Conservation (phyloP, 164 flowering plant species). For the Magnolia sinica region DNA sequence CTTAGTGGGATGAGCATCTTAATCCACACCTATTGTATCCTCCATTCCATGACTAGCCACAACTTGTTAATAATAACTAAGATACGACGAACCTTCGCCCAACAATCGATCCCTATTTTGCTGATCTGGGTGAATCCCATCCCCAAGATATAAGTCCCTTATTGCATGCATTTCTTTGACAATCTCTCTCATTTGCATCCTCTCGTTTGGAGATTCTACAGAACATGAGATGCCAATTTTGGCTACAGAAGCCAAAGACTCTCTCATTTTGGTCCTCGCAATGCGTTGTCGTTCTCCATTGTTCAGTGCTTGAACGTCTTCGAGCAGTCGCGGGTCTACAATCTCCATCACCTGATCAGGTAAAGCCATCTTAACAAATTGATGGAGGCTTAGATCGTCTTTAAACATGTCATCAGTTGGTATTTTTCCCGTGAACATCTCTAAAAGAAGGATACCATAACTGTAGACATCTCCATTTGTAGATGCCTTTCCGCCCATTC, state of each 20-base stretch:
- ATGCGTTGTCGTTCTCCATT: neutral
- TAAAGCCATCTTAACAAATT: conserved; percentile 12
- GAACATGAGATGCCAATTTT: neutral
- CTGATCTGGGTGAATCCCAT: neutral
- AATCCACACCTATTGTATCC: no score
- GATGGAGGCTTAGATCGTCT: conserved; percentile 18
- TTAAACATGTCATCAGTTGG: conserved; percentile 24
- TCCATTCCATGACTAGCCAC: no score
- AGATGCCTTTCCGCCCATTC: conserved; percentile 16
- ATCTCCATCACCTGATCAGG: conserved; percentile 10
- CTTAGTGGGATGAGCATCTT: no score
- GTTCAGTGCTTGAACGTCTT: no score
- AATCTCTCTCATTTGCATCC: conserved; percentile 4
- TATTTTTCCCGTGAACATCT: conserved; percentile 26
- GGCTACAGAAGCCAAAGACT: neutral
- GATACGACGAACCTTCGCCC: no score
- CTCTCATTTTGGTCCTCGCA: neutral
- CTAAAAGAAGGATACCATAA: conserved; percentile 30
- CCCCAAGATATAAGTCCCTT: neutral
- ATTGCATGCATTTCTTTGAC: neutral
- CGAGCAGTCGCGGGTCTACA: neutral
- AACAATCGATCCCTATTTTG: neutral
- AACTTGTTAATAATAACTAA: no score
- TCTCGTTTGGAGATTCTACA: neutral
- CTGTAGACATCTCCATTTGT: conserved; percentile 29